These are phyloP conservation scores for Inonotus obliquus DNA, from an alignment of 1,284 basidiomycete genomes.

Conservation along the genomic window DNA sequence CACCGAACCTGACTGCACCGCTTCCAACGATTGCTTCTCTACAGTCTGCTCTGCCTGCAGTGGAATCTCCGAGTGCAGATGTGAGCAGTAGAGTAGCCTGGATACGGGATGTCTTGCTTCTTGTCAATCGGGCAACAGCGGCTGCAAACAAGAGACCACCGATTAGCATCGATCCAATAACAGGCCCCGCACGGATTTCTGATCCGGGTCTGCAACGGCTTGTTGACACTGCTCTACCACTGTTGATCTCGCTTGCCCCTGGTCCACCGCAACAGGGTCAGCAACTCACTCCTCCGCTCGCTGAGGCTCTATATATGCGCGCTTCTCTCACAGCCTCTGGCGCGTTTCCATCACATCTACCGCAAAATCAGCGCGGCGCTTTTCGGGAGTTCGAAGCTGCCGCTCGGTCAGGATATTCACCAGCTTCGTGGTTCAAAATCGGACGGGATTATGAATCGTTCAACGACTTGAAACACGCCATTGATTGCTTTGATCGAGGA, in stretches of 20 bases:
- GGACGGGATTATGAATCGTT: slow-evolving; percentile 91
- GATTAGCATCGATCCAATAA: slow-evolving; percentile 24
- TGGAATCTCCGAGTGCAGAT: slow-evolving; percentile 50
- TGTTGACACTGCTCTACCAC: slow-evolving; percentile 59
- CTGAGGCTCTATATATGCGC: slow-evolving; percentile 73
- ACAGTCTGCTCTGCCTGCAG: slow-evolving; percentile 37
- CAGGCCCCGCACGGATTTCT: slow-evolving; percentile 50
- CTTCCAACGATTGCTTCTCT: slow-evolving; percentile 58
- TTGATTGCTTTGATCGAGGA: slow-evolving; percentile 81
- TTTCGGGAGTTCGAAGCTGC: slow-evolving; percentile 86
- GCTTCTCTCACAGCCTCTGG: slow-evolving; percentile 71
- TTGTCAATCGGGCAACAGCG: slow-evolving; percentile 57
- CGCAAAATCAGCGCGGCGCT: slow-evolving; percentile 70
- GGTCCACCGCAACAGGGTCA: slow-evolving; percentile 25
- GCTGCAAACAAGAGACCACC: slow-evolving; percentile 32
- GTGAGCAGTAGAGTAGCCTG: slow-evolving; percentile 63
- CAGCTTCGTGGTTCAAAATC: slow-evolving; percentile 82
- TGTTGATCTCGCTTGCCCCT: slow-evolving; percentile 52
- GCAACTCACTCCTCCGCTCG: slow-evolving; percentile 42
- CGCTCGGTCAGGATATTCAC: slow-evolving; percentile 64
- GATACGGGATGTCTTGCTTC: slow-evolving; percentile 75
- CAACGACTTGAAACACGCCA: slow-evolving; percentile 64
- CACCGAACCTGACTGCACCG: slow-evolving; percentile 56
- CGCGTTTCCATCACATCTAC: slow-evolving; percentile 53
- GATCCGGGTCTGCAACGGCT: slow-evolving; percentile 62